Evolutionary conservation across 164 flowering plant species (phyloP), one percentile per base, ranked within the genome.

Genomic region (Magnolia officinalis): DNA sequence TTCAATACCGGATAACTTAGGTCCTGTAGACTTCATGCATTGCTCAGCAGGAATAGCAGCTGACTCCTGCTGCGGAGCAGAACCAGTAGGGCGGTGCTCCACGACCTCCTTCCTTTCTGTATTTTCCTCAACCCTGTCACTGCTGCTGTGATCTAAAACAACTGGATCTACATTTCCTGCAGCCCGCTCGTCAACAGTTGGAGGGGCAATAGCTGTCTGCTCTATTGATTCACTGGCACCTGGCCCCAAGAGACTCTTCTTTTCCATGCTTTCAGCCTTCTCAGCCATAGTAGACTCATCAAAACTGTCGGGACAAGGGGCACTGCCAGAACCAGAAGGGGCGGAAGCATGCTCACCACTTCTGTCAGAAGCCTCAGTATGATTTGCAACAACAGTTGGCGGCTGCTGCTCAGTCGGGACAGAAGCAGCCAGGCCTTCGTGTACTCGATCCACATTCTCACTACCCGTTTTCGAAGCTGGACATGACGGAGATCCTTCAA

Each of bases 281-380:
- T 80, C 88, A 66, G 51, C 69, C 74, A 81, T 85, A 19, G 69
- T 86, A 19, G 71, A 29, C 26, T 61, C 83, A 78, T 74, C 78
- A 21, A 9, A 64, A 64, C 69, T 75, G 29, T 70, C 79, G 2
- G 80, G 10, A 31, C 51, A 71, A 67, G 72, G n/a, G 63, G 75
- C 75, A 19, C 66, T 70, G 58, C 61, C 51, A 73, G 82, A 71
- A 65, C 63, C 81, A 75, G 80, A 71, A 66, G 76, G 71, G 55
- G 76, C 69, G 6, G 71, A 74, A 23, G 63, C 63, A 72, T 51
- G 29, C 31, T 75, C 66, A 31, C n/a, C 72, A 59, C 74, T 24
- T 51, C 66, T n/a, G 49, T 73, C 71, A 13, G 23, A n/a, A 50
- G 71, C 31, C 23, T 31, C 82, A 55, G 72, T 58, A 59, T 67